These are phyloP conservation scores for Coemansia reversa DNA, from an alignment of 192 early-diverging fungal genomes.

Conservation along the genomic window DNA sequence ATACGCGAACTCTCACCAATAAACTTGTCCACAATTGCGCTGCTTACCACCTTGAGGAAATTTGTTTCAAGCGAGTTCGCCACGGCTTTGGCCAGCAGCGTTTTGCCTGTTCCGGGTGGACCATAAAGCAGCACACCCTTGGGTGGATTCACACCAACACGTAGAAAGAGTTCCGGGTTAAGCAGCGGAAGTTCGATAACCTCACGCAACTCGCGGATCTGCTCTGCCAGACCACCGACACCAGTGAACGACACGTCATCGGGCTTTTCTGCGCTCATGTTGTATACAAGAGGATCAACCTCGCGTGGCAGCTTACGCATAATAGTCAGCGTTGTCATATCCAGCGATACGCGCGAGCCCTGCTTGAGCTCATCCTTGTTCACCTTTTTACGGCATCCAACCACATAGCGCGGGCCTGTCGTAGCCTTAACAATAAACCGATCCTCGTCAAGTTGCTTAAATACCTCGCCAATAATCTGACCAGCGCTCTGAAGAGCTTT, in stretches of 20 bases:
- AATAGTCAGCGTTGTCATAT: slow-evolving; percentile 99
- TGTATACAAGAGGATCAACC: slow-evolving; percentile 99
- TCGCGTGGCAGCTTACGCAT: slow-evolving; percentile 98
- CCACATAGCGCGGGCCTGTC: slow-evolving; percentile 95
- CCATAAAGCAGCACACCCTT: slow-evolving; percentile 98
- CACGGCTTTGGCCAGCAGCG: slow-evolving; percentile 93
- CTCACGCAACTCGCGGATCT: slow-evolving; percentile 97
- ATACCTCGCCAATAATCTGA: slow-evolving; percentile 96
- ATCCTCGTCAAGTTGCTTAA: slow-evolving; percentile 97
- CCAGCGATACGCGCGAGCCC: slow-evolving; percentile 96
- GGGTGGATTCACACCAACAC: slow-evolving; percentile 97
- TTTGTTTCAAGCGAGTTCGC: slow-evolving; percentile 97
- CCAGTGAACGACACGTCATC: slow-evolving; percentile 94
- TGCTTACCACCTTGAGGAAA: slow-evolving; percentile 97
- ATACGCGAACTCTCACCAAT: slow-evolving; percentile 98
- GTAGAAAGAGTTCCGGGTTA: slow-evolving; percentile 97
- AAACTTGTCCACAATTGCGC: slow-evolving; percentile 99
- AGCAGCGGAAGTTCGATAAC: slow-evolving; percentile 98
- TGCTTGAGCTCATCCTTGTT: slow-evolving; percentile 94
- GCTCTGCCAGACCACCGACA: slow-evolving; percentile 92
- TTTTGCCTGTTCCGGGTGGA: slow-evolving; percentile 98
- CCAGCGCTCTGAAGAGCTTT: slow-evolving; percentile 99
- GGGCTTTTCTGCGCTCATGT: slow-evolving; percentile 98
- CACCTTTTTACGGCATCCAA: slow-evolving; percentile 92
- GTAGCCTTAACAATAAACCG: slow-evolving; percentile 98